Conservation (phyloP, 257 asterid species). For the Capsicum chinense region DNA sequence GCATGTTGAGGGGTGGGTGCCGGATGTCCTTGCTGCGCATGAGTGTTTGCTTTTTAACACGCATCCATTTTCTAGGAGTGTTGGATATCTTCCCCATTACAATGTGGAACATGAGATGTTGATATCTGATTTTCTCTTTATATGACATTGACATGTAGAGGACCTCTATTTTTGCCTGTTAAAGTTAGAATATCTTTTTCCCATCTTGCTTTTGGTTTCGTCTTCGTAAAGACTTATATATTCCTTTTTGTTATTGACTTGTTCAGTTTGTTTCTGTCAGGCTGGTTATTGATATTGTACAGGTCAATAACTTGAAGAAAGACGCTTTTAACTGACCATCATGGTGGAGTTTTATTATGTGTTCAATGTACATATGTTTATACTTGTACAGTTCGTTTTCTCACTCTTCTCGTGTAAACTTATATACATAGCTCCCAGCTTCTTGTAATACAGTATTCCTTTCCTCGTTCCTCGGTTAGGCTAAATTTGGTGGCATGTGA, state of each 20-base stretch:
- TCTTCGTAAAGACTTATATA: not conserved
- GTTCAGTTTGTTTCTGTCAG: constrained; percentile 22
- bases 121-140: not conserved
- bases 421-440: not conserved
- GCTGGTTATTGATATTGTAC: constrained; percentile 26
- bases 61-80: constrained; percentile 17
- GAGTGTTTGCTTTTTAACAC: not conserved
- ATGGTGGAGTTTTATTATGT: not conserved
- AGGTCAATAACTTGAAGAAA: constrained; percentile 24
- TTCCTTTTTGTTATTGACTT: constrained; percentile 13
- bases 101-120: not conserved
- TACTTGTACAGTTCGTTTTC: constrained; percentile 10
- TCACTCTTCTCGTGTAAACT: not conserved
- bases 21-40: constrained; percentile 5
- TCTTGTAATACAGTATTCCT: not conserved
- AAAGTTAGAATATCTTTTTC: not conserved
- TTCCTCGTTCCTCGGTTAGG: not conserved
- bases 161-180: constrained; percentile 9
- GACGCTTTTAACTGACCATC: not conserved
- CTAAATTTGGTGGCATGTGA: constrained; percentile 11
- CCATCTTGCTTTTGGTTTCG: constrained; percentile 14
- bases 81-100: constrained; percentile 14
- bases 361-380: not conserved
- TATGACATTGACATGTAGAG: not conserved
- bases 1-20: not conserved